Conservation (phyloP, 129 eudicot genomes). For the Daucus carota region DNA sequence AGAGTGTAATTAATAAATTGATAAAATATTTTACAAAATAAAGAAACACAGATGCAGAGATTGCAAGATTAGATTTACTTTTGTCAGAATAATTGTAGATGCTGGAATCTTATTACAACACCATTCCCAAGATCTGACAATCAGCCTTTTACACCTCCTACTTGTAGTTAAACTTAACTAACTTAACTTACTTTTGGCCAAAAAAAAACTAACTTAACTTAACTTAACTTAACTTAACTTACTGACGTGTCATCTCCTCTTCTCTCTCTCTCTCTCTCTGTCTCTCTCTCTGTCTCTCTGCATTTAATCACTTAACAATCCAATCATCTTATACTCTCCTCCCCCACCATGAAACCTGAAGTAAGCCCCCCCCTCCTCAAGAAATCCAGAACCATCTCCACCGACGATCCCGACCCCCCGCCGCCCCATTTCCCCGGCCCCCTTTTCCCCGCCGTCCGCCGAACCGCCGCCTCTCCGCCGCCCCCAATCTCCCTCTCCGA, state of each 20-base stretch:
- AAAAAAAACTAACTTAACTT: too few species aligned
- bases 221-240: too few species aligned
- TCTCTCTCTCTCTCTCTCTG: conserved; percentile 1
- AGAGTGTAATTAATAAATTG: too few species aligned
- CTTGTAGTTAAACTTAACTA: not conserved
- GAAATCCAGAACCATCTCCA: conserved; percentile 47
- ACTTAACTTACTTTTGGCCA: too few species aligned
- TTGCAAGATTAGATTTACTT: not conserved
- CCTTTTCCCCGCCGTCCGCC: conserved; percentile 70
- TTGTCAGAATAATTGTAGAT: not conserved
- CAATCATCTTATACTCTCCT: not conserved
- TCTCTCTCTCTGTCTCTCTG: too few species aligned
- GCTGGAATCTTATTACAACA: not conserved
- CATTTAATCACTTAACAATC: not conserved
- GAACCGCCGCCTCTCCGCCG: conserved; percentile 27
- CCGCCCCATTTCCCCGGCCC: conserved; percentile 53
- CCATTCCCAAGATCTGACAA: not conserved
- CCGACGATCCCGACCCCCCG: conserved; percentile 14
- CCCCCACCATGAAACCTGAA: conserved; percentile 24
- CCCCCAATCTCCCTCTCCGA: conserved; percentile 18
- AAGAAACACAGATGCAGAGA: not conserved
- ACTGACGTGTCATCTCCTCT: not conserved
- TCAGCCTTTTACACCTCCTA: not conserved
- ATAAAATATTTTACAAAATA: too few species aligned
- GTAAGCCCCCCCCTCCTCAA: conserved; percentile 49